Conservation (phyloP, 768 basidiomycete species). For the Pisolithus microcarpus region DNA sequence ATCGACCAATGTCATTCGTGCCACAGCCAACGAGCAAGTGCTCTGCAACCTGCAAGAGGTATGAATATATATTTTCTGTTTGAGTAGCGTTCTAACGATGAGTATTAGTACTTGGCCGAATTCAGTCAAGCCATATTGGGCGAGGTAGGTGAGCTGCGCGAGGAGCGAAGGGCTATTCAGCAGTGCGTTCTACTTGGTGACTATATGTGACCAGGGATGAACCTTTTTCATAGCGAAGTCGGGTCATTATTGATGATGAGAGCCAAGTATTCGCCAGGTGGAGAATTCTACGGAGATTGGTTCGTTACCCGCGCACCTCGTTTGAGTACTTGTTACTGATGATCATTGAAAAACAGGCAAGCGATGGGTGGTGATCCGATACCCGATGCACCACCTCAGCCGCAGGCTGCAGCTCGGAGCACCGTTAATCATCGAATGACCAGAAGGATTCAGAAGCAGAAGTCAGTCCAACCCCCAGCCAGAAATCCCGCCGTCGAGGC, state of each 20-base stretch:
- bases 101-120: conserved; percentile 68
- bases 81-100: conserved; percentile 4
- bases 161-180: conserved; percentile 70
- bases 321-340: conserved; percentile 6
- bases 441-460: conserved; percentile 39
- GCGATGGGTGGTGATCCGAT: conserved; percentile 33
- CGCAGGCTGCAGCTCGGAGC: conserved; percentile 55
- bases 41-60: conserved; percentile 82
- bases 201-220: not conserved
- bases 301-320: conserved; percentile 16
- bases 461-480: conserved; percentile 30
- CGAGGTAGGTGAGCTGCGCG: conserved; percentile 78
- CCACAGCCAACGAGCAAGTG: conserved; percentile 69
- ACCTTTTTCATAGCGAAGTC: conserved; percentile 49
- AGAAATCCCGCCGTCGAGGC: conserved; percentile 31
- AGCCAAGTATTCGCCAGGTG: conserved; percentile 74
- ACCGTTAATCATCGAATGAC: conserved; percentile 33
- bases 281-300: conserved; percentile 84
- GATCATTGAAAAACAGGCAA: conserved; percentile 27
- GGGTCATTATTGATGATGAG: conserved; percentile 63
- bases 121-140: conserved; percentile 77
- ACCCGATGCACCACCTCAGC: conserved; percentile 34
- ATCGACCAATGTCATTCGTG: conserved; percentile 52
- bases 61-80: conserved; percentile 20
- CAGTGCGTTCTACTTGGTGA: conserved; percentile 44